Evolutionary conservation across 1,284 basidiomycete genomes (phyloP).

Genomic region (Fistulinella cinereoalba): DNA sequence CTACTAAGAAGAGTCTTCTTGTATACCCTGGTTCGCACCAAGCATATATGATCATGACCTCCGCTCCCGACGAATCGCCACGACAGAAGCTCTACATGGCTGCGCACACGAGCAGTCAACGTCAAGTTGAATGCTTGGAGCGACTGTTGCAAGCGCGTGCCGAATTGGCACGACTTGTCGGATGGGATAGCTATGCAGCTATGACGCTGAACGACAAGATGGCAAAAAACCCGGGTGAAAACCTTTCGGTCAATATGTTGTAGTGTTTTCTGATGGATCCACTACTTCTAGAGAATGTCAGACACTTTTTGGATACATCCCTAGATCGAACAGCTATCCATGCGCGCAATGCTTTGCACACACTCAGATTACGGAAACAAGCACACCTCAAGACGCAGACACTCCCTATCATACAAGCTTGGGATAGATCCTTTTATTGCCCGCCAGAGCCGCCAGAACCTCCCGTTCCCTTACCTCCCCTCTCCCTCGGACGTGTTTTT

Average conservation of each 20-base stretch:
- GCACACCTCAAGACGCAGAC: conserved; percentile 53
- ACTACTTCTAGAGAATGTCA: conserved; percentile 68
- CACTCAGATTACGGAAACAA: conserved; percentile 74
- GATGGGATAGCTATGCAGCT: conserved; percentile 78
- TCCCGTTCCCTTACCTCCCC: conserved; percentile 64
- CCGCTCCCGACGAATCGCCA: conserved; percentile 79
- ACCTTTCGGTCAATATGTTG: conserved; percentile 7
- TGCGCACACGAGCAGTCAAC: conserved; percentile 64
- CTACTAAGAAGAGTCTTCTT: conserved; percentile 66
- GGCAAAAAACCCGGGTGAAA: conserved; percentile 82
- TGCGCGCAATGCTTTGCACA: conserved; percentile 69
- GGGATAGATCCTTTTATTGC: conserved; percentile 92
- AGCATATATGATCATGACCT: conserved; percentile 89
- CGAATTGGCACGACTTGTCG: conserved; percentile 78
- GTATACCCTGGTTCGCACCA: conserved; percentile 84
- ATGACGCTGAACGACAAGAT: conserved; percentile 91
- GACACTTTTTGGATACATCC: conserved; percentile 77
- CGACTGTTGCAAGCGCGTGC: conserved; percentile 72
- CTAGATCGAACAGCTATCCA: conserved; percentile 74
- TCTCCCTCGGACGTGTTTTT: conserved; percentile 83
- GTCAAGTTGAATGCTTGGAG: conserved; percentile 74
- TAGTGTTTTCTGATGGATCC: conserved; percentile 4
- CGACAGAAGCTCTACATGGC: conserved; percentile 78
- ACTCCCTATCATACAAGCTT: conserved; percentile 75
- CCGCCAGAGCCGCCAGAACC: conserved; percentile 72